These are phyloP conservation scores for Coemansia sp. DNA, from an alignment of 192 early-diverging fungal genomes.

Conservation along the genomic window DNA sequence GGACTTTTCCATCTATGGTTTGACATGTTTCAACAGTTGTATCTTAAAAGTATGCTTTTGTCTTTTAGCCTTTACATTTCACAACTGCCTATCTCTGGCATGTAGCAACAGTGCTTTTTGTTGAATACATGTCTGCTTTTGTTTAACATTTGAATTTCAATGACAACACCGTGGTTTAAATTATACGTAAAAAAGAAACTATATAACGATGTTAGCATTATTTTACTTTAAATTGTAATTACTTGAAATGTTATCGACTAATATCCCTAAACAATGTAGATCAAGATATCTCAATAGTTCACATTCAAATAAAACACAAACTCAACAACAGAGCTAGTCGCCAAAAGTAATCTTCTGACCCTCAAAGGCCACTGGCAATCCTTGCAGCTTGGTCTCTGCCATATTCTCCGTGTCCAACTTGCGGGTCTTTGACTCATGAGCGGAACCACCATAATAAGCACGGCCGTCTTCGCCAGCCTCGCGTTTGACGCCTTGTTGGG, in stretches of 20 bases:
- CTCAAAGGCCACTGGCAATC: constrained; percentile 60
- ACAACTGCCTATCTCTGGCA: too few species aligned
- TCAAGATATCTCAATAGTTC: too few species aligned
- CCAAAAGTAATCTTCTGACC: constrained; percentile 71
- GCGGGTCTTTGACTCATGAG: constrained; percentile 16
- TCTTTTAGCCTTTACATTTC: too few species aligned
- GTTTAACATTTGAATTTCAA: too few species aligned
- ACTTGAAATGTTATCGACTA: background rate
- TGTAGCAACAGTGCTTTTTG: too few species aligned
- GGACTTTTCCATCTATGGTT: too few species aligned
- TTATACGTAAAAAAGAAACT: too few species aligned
- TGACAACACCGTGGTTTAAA: too few species aligned
- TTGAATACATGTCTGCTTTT: too few species aligned
- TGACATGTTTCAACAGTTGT: too few species aligned
- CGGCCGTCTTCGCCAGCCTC: constrained; percentile 19
- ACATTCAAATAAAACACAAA: background rate
- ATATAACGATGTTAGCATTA: background rate
- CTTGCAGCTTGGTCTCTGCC: constrained; percentile 53
- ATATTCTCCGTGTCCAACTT: constrained; percentile 47
- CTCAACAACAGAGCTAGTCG: constrained; percentile 18
- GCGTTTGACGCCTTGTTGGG: constrained; percentile 3
- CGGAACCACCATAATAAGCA: background rate
- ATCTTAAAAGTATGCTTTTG: too few species aligned
- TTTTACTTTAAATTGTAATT: background rate
- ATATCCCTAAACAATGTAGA: too few species aligned